Conservation (phyloP, 2,329 filamentous ascomycete genomes). For the Phaeophleospora eucalypticola region DNA sequence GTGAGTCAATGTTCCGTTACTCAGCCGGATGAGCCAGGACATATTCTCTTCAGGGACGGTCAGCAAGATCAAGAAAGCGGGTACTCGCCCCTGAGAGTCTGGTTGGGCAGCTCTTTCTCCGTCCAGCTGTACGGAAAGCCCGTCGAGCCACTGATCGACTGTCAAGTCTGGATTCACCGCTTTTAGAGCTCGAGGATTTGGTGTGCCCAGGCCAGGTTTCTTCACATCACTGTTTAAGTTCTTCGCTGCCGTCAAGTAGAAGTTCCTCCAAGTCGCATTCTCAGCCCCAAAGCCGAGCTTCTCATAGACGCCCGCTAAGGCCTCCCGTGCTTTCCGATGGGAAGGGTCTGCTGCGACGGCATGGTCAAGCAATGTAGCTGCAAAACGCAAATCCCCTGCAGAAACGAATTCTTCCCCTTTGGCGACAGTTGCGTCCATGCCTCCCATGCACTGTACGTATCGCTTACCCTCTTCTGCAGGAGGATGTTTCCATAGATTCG, state of each 20-base stretch:
- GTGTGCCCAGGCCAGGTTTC: background rate
- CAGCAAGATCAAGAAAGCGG: conserved; percentile 2
- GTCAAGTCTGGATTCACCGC: background rate
- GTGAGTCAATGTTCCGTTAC: background rate
- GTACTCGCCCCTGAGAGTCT: background rate
- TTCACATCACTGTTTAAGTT: background rate
- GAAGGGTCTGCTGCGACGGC: conserved; percentile 3
- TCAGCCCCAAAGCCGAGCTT: conserved; percentile 1
- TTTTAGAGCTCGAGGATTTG: background rate
- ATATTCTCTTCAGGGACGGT: background rate
- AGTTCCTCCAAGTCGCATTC: conserved; percentile 2
- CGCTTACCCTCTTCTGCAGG: conserved; percentile 2
- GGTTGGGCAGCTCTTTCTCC: background rate
- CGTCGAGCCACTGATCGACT: background rate
- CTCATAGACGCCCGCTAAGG: conserved; percentile 3
- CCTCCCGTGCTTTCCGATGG: background rate
- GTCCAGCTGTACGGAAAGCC: background rate
- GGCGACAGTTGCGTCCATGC: background rate
- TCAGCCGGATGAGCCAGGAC: background rate
- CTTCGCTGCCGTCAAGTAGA: background rate
- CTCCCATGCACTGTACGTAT: conserved; percentile 7
- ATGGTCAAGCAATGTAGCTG: conserved; percentile 5
- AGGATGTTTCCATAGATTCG: conserved; percentile 9
- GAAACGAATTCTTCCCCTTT: conserved; percentile 1
- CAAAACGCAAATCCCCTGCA: conserved; percentile 5